phyloP scores from a whole-genome alignment of 495 filamentous ascomycete species.

The Penicillium chermesinum region DNA sequence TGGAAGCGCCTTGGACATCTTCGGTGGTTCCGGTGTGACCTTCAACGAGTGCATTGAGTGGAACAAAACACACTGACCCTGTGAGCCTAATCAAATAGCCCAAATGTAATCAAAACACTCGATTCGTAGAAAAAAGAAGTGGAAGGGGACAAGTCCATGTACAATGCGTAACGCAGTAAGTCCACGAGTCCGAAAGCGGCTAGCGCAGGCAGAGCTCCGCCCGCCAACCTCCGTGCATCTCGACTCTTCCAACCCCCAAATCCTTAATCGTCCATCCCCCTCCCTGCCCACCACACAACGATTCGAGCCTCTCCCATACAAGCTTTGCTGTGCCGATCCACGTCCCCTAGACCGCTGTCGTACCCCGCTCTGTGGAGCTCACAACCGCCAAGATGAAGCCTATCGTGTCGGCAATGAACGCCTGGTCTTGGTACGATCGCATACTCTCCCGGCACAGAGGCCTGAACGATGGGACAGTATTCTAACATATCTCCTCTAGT shows the following conservation, averaged over 20 bases:
- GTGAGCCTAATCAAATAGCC: no score
- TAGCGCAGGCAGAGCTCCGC: constrained; percentile 24
- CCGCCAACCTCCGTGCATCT: constrained; percentile 28
- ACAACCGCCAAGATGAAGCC: constrained; percentile 71
- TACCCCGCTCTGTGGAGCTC: background rate
- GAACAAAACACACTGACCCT: constrained; percentile 58
- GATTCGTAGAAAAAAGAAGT: no score
- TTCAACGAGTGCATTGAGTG: constrained; percentile 85
- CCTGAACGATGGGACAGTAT: background rate
- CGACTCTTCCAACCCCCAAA: constrained; percentile 8
- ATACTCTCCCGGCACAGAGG: background rate
- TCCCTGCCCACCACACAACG: constrained; percentile 4
- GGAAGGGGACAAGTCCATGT: no score
- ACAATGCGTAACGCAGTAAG: background rate
- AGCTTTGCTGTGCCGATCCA: background rate
- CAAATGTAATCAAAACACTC: no score
- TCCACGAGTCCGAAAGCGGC: constrained; percentile 26
- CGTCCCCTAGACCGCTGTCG: background rate
- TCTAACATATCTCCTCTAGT: constrained; percentile 41
- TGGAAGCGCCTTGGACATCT: constrained; percentile 92
- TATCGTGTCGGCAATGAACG: constrained; percentile 80
- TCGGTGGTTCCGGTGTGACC: constrained; percentile 79
- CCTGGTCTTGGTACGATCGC: constrained; percentile 75
- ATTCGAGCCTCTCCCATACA: background rate
- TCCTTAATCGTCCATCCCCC: constrained; percentile 9